phyloP scores from a whole-genome alignment of 164 flowering plant genomes.

The Pachysandra terminalis region DNA sequence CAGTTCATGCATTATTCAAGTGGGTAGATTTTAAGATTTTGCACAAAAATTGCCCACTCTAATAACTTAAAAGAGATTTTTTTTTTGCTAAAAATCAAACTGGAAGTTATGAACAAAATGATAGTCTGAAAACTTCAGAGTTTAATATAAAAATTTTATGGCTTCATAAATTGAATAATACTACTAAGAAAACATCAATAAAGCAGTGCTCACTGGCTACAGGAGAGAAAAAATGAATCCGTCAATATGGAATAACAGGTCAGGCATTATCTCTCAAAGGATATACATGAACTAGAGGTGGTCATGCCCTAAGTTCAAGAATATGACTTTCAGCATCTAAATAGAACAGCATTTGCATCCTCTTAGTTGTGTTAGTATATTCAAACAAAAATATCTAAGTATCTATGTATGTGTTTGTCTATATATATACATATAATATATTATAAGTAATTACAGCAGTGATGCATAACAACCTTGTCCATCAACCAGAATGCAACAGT shows the following conservation, averaged over 20 bases:
- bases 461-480: conserved; percentile 72
- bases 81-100: too few relatives aligned
- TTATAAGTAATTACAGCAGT: too few relatives aligned
- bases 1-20: too few relatives aligned
- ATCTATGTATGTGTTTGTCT: too few relatives aligned
- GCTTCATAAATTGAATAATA: background rate
- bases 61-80: too few relatives aligned
- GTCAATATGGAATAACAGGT: background rate
- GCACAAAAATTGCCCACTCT: too few relatives aligned
- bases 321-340: background rate
- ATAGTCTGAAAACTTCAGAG: too few relatives aligned
- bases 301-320: background rate
- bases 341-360: background rate
- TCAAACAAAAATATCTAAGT: too few relatives aligned
- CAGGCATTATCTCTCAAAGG: background rate
- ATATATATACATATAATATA: too few relatives aligned
- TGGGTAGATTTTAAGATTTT: too few relatives aligned
- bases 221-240: background rate
- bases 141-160: too few relatives aligned
- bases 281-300: background rate
- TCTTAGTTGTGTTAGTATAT: background rate
- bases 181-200: background rate
- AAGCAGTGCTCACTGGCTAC: background rate
- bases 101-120: too few relatives aligned
- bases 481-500: conserved; percentile 99